A percentile compares a stretch with the other conserved stretches of the same genome.
Conservation (phyloP, 2,329 filamentous ascomycete genomes). For the Microdochium trichocladiopsis region DNA sequence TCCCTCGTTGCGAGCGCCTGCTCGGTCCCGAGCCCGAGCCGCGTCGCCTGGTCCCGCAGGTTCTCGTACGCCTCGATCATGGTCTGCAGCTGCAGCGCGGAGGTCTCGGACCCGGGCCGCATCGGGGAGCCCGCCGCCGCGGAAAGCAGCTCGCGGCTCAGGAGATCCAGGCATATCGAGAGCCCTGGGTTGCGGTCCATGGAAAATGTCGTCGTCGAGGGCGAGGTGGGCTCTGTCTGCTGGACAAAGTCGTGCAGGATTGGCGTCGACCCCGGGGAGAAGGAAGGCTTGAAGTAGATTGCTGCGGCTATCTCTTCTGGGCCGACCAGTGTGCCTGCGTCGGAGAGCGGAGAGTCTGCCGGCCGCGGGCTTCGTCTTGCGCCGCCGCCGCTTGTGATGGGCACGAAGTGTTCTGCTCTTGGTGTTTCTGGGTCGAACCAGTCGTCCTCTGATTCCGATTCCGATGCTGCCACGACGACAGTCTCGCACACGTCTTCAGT, state of each 20-base stretch:
- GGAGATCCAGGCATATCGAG: constrained; percentile 42
- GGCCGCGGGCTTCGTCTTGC: constrained; percentile 3
- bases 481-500: not conserved
- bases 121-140: constrained; percentile 20
- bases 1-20: constrained; percentile 24
- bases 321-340: constrained; percentile 16
- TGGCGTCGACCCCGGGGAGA: constrained; percentile 25
- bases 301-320: constrained; percentile 33
- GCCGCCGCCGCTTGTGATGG: constrained; percentile 6
- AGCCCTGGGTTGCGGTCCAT: constrained; percentile 19
- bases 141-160: constrained; percentile 41
- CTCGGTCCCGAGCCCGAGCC: constrained; percentile 16
- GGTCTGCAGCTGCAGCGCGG: constrained; percentile 44
- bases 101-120: constrained; percentile 22
- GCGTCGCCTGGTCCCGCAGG: constrained; percentile 36
- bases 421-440: constrained; percentile 4
- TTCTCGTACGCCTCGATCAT: constrained; percentile 55
- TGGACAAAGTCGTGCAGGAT: constrained; percentile 13
- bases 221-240: not conserved
- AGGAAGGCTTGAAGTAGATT: constrained; percentile 39
- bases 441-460: not conserved
- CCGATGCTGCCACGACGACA: not conserved
- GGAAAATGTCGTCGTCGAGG: not conserved
- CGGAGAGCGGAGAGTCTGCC: constrained; percentile 27
- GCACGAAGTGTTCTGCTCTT: constrained; percentile 1